Evolutionary conservation across 768 basidiomycete species (phyloP).

Genomic region (Suillus clintonianus): DNA sequence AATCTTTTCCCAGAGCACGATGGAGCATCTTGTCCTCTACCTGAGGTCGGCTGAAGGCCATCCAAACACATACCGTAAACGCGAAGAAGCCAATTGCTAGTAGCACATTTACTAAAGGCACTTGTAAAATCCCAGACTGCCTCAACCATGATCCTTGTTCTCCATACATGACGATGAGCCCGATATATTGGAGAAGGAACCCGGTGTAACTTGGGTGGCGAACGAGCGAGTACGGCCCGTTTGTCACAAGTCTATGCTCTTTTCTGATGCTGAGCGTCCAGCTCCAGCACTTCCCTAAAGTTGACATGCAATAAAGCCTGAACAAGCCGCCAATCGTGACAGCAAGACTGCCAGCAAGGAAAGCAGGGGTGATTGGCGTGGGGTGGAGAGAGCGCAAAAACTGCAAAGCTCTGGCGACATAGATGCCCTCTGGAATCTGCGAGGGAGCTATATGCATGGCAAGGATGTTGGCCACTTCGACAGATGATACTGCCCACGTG

Average conservation of each 20-base stretch:
- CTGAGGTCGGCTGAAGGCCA: slow-evolving; percentile 10
- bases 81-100: not conserved
- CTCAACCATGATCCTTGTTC: not conserved
- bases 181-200: not conserved
- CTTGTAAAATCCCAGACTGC: not conserved
- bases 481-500: slow-evolving; percentile 25
- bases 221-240: slow-evolving; percentile 23
- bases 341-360: slow-evolving; percentile 17
- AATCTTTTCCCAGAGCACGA: slow-evolving; percentile 10
- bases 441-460: not conserved
- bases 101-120: not conserved
- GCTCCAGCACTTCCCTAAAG: slow-evolving; percentile 27
- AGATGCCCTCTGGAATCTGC: not conserved
- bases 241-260: slow-evolving; percentile 27
- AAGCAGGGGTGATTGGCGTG: slow-evolving; percentile 9
- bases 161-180: not conserved
- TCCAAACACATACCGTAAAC: not conserved
- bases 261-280: slow-evolving; percentile 25
- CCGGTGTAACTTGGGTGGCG: slow-evolving; percentile 22
- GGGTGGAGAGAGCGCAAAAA: not conserved
- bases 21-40: slow-evolving; percentile 13
- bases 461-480: slow-evolving; percentile 2
- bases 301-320: slow-evolving; percentile 24
- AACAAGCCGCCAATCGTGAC: slow-evolving; percentile 18
- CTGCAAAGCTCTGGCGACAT: not conserved